Conservation (phyloP, 2,329 filamentous ascomycete species). For the Nigrospora oryzae region DNA sequence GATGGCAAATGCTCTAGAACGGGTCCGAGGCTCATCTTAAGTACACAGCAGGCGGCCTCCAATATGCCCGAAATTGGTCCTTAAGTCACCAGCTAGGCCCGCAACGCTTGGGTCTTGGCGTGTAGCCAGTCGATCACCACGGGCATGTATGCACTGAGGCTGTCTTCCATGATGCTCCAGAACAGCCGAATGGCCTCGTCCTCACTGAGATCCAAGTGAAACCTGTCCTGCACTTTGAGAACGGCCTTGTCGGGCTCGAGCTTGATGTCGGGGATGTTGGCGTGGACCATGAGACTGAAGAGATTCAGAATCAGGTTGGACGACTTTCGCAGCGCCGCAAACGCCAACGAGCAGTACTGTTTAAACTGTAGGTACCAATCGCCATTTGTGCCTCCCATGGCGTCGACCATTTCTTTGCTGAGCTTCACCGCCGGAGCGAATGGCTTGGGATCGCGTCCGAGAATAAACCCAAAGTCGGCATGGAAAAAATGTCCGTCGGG, state of each 20-base stretch:
- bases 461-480: conserved; percentile 95
- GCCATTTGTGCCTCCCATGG: conserved; percentile 74
- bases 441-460: conserved; percentile 92
- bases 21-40: too few relatives aligned
- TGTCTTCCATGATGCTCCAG: conserved; percentile 84
- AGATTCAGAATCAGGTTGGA: conserved; percentile 88
- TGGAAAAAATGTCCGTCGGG: conserved; percentile 96
- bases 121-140: conserved; percentile 94
- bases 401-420: conserved; percentile 96
- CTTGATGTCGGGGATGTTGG: conserved; percentile 91
- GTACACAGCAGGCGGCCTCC: too few relatives aligned
- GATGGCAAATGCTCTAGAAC: too few relatives aligned
- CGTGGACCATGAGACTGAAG: conserved; percentile 95
- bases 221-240: conserved; percentile 87
- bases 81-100: conserved; percentile 40
- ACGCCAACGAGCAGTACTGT: conserved; percentile 92
- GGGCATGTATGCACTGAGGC: conserved; percentile 79
- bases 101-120: conserved; percentile 85
- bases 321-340: conserved; percentile 81
- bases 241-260: conserved; percentile 91
- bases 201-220: conserved; percentile 84
- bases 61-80: too few relatives aligned
- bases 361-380: conserved; percentile 84
- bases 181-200: conserved; percentile 87
- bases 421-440: conserved; percentile 97